Percentiles rank a stretch among this genome's conserved stretches.
Conservation (phyloP, 352 stramenopile genomes). For the Labyrinthula sp. region DNA sequence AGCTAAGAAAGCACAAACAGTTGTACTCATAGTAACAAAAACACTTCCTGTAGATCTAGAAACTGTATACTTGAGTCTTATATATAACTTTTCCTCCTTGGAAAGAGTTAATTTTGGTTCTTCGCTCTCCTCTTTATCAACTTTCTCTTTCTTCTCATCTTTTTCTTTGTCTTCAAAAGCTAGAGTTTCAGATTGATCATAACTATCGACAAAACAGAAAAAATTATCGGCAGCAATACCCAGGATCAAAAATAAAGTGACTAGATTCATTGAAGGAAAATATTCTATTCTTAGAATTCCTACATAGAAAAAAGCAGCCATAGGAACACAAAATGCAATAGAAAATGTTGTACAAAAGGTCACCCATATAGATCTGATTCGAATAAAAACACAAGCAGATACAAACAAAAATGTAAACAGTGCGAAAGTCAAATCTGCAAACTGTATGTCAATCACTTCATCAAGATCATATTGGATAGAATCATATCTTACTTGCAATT, state of each 20-base stretch:
- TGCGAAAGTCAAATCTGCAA: conserved; percentile 22
- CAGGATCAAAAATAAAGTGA: conserved; percentile 42
- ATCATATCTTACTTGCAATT: too few relatives aligned
- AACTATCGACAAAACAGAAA: conserved; percentile 43
- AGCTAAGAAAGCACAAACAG: conserved; percentile 36
- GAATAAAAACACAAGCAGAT: conserved; percentile 36
- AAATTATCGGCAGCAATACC: conserved; percentile 41
- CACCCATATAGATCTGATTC: conserved; percentile 37
- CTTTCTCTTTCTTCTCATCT: too few relatives aligned
- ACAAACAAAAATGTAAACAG: conserved; percentile 36
- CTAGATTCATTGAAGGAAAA: conserved; percentile 38
- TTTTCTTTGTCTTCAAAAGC: too few relatives aligned
- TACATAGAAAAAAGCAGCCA: conserved; percentile 41
- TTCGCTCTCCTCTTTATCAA: too few relatives aligned
- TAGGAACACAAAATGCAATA: conserved; percentile 39
- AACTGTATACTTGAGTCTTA: conserved; percentile 30
- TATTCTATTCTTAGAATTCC: conserved; percentile 41
- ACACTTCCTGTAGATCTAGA: conserved; percentile 32
- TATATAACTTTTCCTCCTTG: conserved; percentile 17
- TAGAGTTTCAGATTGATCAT: conserved; percentile 31
- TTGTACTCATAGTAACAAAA: conserved; percentile 40
- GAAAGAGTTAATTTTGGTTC: too few relatives aligned
- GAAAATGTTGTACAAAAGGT: conserved; percentile 36
- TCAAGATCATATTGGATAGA: too few relatives aligned
- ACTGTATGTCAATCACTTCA: too few relatives aligned